Conservation (phyloP, 768 basidiomycete species). For the Amyloporia xantha region DNA sequence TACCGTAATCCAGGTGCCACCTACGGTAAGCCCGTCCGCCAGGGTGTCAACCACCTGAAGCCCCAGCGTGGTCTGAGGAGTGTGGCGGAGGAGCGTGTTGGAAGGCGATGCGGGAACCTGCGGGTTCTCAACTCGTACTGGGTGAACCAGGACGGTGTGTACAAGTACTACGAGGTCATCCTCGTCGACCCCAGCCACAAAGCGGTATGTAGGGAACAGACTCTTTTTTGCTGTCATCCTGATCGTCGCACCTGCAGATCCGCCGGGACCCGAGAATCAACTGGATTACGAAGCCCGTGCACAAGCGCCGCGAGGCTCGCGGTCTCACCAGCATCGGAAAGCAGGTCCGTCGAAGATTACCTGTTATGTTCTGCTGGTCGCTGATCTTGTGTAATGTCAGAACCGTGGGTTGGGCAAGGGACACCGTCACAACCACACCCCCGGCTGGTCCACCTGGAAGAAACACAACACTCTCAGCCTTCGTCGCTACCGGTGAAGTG, state of each 20-base stretch:
- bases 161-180: constrained; percentile 99
- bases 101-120: constrained; percentile 91
- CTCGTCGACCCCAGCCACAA: constrained; percentile 94
- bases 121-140: constrained; percentile 98
- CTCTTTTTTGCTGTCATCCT: not conserved
- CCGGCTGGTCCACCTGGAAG: constrained; percentile 89
- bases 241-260: constrained; percentile 41
- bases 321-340: constrained; percentile 97
- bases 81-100: constrained; percentile 97
- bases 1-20: constrained; percentile 64
- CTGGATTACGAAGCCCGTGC: constrained; percentile 98
- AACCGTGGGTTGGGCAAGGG: constrained; percentile 98
- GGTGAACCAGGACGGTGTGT: constrained; percentile 98
- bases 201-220: constrained; percentile 57
- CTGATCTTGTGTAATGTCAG: constrained; percentile 33
- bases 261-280: constrained; percentile 96
- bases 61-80: constrained; percentile 90
- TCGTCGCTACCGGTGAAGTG: constrained; percentile 71
- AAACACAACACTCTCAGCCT: constrained; percentile 97
- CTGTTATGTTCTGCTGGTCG: constrained; percentile 2
- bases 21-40: constrained; percentile 97
- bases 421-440: constrained; percentile 88
- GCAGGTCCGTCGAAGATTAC: constrained; percentile 47
- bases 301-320: constrained; percentile 97
- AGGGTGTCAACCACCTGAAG: constrained; percentile 99